phyloP scores from a whole-genome alignment of 768 basidiomycete genomes.

The Tephrocybe sp. region DNA sequence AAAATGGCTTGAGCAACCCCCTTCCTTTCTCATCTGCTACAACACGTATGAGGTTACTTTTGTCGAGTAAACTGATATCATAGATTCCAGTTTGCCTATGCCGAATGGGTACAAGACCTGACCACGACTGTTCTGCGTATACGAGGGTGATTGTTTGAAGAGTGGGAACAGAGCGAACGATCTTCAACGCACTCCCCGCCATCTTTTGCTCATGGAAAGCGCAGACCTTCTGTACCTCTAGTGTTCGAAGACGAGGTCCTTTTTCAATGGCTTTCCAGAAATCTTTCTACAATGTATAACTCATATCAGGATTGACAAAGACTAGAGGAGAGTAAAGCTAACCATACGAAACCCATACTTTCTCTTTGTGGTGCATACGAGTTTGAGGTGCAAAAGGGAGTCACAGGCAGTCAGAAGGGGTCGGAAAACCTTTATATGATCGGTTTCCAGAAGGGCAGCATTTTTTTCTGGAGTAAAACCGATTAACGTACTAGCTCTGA shows the following conservation, averaged over 20 bases:
- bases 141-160: conserved; percentile 15
- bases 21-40: conserved; percentile 15
- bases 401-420: conserved; percentile 15
- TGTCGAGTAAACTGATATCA: conserved; percentile 3
- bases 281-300: conserved; percentile 10
- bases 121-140: conserved; percentile 16
- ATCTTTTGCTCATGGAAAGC: conserved; percentile 15
- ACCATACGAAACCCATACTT: conserved; percentile 20
- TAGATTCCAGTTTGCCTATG: conserved; percentile 17
- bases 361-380: conserved; percentile 18
- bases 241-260: conserved; percentile 14
- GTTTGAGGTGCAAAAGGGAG: conserved; percentile 17
- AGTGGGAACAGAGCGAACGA: conserved; percentile 15
- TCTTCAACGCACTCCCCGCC: conserved; percentile 12
- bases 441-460: conserved; percentile 12
- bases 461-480: conserved; percentile 11
- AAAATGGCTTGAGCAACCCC: conserved; percentile 8
- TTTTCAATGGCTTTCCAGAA: conserved; percentile 17
- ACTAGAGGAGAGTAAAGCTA: neutral
- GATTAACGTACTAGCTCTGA: conserved; percentile 1
- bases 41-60: conserved; percentile 6
- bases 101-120: conserved; percentile 1
- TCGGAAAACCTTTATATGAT: conserved; percentile 20
- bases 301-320: neutral
- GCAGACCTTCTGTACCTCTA: conserved; percentile 19